Evolutionary conservation across 2,329 filamentous ascomycete genomes (phyloP).

Genomic region (Chalaropsis thielavioides): DNA sequence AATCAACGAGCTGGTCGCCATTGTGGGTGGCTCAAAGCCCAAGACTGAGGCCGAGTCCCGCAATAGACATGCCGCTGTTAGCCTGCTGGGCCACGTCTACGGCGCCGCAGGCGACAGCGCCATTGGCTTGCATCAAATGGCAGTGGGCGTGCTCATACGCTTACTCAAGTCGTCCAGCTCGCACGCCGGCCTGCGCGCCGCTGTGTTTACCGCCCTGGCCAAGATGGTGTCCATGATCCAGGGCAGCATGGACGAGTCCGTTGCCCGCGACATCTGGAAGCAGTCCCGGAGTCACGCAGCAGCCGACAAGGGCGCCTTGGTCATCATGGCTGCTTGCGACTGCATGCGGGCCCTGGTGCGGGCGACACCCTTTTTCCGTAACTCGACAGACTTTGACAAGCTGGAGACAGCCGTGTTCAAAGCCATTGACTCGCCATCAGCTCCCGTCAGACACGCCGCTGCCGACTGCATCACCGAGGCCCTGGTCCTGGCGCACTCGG

Average conservation of each 20-base stretch:
- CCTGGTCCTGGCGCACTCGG: slow-evolving; percentile 61
- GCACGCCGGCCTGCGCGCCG: slow-evolving; percentile 69
- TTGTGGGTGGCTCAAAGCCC: slow-evolving; percentile 58
- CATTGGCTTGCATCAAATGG: slow-evolving; percentile 64
- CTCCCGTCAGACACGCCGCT: slow-evolving; percentile 67
- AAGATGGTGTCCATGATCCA: slow-evolving; percentile 65
- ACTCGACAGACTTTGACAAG: slow-evolving; percentile 79
- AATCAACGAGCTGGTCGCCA: slow-evolving; percentile 68
- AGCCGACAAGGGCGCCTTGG: slow-evolving; percentile 68
- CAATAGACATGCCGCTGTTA: slow-evolving; percentile 73
- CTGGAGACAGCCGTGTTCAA: slow-evolving; percentile 74
- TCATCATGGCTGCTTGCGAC: slow-evolving; percentile 63
- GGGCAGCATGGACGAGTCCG: slow-evolving; percentile 63
- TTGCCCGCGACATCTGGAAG: slow-evolving; percentile 90
- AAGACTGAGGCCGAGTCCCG: slow-evolving; percentile 62
- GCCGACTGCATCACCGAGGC: slow-evolving; percentile 71
- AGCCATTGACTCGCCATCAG: slow-evolving; percentile 61
- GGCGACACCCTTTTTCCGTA: slow-evolving; percentile 69
- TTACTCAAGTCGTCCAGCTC: slow-evolving; percentile 63
- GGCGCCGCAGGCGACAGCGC: slow-evolving; percentile 87
- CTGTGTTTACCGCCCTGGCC: slow-evolving; percentile 58
- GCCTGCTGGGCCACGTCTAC: slow-evolving; percentile 79
- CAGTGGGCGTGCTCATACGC: slow-evolving; percentile 59
- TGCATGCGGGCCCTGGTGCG: slow-evolving; percentile 62
- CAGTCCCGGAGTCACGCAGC: slow-evolving; percentile 63